Evolutionary conservation across 2,329 filamentous ascomycete genomes (phyloP), one percentile per base, ranked within the genome.

Genomic region (Ascochyta koolunga): DNA sequence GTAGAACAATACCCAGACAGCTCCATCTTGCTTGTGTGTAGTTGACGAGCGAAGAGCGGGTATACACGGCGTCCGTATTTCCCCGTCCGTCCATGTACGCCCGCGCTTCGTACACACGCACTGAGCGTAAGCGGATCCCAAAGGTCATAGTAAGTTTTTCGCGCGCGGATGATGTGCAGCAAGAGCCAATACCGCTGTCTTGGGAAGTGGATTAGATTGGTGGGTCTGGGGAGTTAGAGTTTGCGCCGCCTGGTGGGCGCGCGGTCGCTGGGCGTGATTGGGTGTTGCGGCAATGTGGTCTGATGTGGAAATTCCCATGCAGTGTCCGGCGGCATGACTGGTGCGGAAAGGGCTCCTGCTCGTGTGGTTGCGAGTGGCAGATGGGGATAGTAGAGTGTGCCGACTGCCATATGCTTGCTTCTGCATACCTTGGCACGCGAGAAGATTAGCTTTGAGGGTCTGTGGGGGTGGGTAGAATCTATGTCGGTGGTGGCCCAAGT

Each of bases 111-210:
- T n/a, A n/a, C n/a, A n/a, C n/a, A n/a, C n/a, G n/a, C n/a, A n/a
- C 19, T 4, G 25, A 10, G 18, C 22, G 27, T n/a, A 32, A 32
- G 41, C 16, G 27, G 40, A 15, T 40, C 31, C 42, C 21, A 54
- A 50, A 31, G 36, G 54, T 32, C 43, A 54, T 47, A 58, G 54
- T 51, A 54, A 36, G 55, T 58, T 58, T 54, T 42, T 22, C n/a
- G n/a, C 4, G 27, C 22, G 50, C 50, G 38, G 38, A 45, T 54
- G 50, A 48, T 54, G 46, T 54, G 55, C 55, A 51, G 45, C 32
- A 36, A 33, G 32, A 41, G 33, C n/a, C 27, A n/a, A 45, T 22
- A 46, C 50, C 46, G 32, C 47, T 32, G 33, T 29, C 18, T 40
- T 51, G 55, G 42, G 29, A 39, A 46, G 36, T 9, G 18, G 22